Evolutionary conservation across 2,329 filamentous ascomycete species (phyloP).

Genomic region (Furcasterigmium furcatum): DNA sequence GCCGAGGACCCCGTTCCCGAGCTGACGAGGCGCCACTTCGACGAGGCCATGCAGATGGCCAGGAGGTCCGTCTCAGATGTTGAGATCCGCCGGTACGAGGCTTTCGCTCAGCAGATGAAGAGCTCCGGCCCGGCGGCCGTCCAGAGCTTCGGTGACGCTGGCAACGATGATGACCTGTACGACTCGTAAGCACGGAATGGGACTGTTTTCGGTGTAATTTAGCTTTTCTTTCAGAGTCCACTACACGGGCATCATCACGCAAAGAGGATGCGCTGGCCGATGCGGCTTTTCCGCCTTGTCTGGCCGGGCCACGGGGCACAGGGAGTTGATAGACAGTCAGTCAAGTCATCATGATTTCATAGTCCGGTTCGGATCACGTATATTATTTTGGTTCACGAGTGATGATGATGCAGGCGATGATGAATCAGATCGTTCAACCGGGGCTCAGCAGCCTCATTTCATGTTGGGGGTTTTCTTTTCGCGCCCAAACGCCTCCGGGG

Average conservation of each 20-base stretch:
- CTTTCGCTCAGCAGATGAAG: constrained; percentile 99
- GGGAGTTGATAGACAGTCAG: constrained; percentile 15
- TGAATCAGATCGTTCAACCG: too few species aligned
- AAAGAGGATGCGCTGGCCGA: constrained; percentile 9
- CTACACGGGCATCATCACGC: constrained; percentile 28
- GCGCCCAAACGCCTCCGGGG: background rate
- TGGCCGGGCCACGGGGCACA: constrained; percentile 7
- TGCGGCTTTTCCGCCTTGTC: constrained; percentile 4
- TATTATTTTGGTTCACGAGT: background rate
- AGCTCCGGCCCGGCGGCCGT: constrained; percentile 79
- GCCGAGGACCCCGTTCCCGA: constrained; percentile 91
- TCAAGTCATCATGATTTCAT: background rate
- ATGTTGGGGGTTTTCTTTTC: background rate
- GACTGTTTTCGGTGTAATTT: constrained; percentile 37
- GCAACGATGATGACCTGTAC: constrained; percentile 96
- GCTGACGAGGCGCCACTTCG: constrained; percentile 94
- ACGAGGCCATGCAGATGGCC: constrained; percentile 96
- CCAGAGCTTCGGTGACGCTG: constrained; percentile 75
- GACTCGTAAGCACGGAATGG: constrained; percentile 58
- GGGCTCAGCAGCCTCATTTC: too few species aligned
- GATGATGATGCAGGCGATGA: too few species aligned
- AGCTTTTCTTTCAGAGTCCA: constrained; percentile 31
- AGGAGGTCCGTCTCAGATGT: constrained; percentile 93
- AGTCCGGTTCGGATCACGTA: background rate
- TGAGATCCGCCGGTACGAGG: constrained; percentile 97